phyloP scores from a whole-genome alignment of 768 basidiomycete species.

The Trametes meyenii region DNA sequence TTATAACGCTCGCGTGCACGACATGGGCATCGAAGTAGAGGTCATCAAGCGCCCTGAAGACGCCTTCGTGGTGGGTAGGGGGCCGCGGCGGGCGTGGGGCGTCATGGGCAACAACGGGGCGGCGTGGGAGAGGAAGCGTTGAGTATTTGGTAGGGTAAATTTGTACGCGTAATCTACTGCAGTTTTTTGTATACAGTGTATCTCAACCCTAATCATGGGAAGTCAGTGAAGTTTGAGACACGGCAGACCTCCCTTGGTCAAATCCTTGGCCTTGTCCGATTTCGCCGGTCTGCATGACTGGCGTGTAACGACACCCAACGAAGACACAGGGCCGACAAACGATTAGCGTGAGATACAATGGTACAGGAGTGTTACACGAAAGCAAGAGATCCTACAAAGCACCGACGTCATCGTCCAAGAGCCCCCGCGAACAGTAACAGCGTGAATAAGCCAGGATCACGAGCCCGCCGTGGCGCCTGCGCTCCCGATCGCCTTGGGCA shows the following conservation, averaged over 20 bases:
- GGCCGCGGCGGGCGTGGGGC: slow-evolving; percentile 8
- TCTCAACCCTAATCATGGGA: background rate
- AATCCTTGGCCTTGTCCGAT: too few relatives aligned
- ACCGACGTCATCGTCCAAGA: too few relatives aligned
- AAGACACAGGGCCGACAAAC: too few relatives aligned
- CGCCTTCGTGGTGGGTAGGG: slow-evolving; percentile 22
- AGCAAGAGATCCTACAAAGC: too few relatives aligned
- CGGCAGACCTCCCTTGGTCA: too few relatives aligned
- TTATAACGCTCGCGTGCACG: slow-evolving; percentile 20
- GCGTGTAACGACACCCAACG: too few relatives aligned
- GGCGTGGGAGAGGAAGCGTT: background rate
- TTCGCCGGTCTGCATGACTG: too few relatives aligned
- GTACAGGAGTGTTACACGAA: too few relatives aligned
- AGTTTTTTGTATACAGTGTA: background rate
- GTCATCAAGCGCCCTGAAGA: slow-evolving; percentile 33
- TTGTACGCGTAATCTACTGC: background rate
- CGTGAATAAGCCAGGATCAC: background rate
- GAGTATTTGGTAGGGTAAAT: background rate
- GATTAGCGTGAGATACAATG: too few relatives aligned
- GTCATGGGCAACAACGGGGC: background rate
- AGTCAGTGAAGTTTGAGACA: too few relatives aligned
- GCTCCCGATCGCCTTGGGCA: slow-evolving; percentile 77
- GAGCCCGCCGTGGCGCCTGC: slow-evolving; percentile 24
- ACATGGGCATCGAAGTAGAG: slow-evolving; percentile 19
- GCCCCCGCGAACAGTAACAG: too few relatives aligned